Evolutionary conservation across 2,329 filamentous ascomycete genomes (phyloP).

Genomic region (Myriosclerotinia duriaeana): DNA sequence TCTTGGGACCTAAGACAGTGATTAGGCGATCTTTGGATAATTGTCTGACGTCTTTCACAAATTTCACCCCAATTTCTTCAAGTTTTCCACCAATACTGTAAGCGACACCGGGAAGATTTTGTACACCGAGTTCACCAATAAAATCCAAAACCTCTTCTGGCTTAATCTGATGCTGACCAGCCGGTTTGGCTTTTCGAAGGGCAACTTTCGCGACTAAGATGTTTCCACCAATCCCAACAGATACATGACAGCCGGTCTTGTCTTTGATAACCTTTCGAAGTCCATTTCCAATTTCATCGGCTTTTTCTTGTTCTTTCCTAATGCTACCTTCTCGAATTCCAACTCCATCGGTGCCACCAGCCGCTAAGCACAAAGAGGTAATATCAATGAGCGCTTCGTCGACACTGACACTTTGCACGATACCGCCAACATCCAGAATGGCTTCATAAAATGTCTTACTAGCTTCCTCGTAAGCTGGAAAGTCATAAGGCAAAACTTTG

Average conservation of each 20-base stretch:
- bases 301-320: slow-evolving; percentile 75
- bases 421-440: slow-evolving; percentile 74
- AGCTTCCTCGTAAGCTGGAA: slow-evolving; percentile 88
- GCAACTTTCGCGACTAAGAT: slow-evolving; percentile 91
- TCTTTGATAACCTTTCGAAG: slow-evolving; percentile 70
- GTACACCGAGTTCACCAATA: slow-evolving; percentile 73
- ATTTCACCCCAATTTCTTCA: slow-evolving; percentile 78
- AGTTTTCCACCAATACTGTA: slow-evolving; percentile 84
- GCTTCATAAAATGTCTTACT: slow-evolving; percentile 85
- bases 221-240: slow-evolving; percentile 87
- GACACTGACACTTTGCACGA: slow-evolving; percentile 94
- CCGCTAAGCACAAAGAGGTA: slow-evolving; percentile 65
- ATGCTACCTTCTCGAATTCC: slow-evolving; percentile 66
- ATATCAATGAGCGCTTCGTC: slow-evolving; percentile 92
- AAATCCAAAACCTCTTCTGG: slow-evolving; percentile 76
- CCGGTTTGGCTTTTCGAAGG: slow-evolving; percentile 87
- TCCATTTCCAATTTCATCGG: slow-evolving; percentile 65
- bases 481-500: slow-evolving; percentile 92
- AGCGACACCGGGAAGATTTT: slow-evolving; percentile 87
- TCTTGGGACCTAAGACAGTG: slow-evolving; percentile 81
- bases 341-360: slow-evolving; percentile 64
- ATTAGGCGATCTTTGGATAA: slow-evolving; percentile 73
- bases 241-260: slow-evolving; percentile 82
- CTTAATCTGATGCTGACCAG: slow-evolving; percentile 85
- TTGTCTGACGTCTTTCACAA: slow-evolving; percentile 79